Evolutionary conservation across 331 rosid species (phyloP).

Genomic region (Rosa hybrid): DNA sequence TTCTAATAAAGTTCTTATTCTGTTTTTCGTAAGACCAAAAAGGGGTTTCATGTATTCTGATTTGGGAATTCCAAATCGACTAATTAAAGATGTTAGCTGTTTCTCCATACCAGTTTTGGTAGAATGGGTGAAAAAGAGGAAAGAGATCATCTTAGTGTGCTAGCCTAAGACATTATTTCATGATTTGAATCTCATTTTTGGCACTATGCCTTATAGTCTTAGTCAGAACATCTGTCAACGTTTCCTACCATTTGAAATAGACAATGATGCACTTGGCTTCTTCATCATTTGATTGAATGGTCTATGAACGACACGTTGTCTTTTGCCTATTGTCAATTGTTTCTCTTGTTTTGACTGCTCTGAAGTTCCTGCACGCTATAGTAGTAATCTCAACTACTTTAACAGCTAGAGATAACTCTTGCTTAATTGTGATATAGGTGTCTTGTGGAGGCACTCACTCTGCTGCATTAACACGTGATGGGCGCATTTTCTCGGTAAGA

Average conservation of each 20-base stretch:
- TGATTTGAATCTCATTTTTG: not conserved
- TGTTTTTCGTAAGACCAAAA: not conserved
- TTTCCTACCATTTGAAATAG: not conserved
- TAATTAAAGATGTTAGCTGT: not conserved
- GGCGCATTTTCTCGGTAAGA: conserved; percentile 86
- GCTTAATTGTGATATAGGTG: conserved; percentile 46
- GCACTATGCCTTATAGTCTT: not conserved
- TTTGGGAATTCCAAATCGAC: not conserved
- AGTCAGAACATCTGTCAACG: not conserved
- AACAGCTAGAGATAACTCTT: not conserved
- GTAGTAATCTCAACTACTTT: not conserved
- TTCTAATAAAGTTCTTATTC: not conserved
- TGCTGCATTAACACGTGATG: conserved; percentile 82
- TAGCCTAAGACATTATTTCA: not conserved
- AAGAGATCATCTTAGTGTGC: not conserved
- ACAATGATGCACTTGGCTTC: not conserved
- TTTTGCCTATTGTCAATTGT: not conserved
- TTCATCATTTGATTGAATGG: not conserved
- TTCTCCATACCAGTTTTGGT: not conserved
- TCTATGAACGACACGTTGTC: not conserved
- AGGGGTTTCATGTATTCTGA: not conserved
- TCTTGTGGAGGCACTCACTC: conserved; percentile 99
- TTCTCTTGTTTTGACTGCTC: not conserved
- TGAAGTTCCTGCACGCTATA: not conserved
- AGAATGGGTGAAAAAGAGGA: not conserved